Evolutionary conservation across 768 basidiomycete species (phyloP).

Genomic region (Agaricus blazei): DNA sequence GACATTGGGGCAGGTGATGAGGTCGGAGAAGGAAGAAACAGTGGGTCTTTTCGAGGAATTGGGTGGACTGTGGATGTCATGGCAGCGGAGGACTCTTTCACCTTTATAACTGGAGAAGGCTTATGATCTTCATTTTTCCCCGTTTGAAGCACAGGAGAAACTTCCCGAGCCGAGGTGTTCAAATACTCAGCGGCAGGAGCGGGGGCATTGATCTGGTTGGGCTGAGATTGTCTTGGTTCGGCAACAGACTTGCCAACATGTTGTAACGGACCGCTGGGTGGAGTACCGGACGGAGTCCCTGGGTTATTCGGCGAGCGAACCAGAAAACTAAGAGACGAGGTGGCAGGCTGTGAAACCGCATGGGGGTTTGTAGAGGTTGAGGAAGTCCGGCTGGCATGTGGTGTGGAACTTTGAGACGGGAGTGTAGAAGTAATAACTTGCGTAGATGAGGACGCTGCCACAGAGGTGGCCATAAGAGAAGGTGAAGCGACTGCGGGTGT

Average conservation of each 20-base stretch:
- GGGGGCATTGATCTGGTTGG: too few relatives aligned
- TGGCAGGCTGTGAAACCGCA: not conserved
- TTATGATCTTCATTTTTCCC: not conserved
- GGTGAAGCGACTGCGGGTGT: not conserved
- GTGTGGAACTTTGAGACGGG: not conserved
- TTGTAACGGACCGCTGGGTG: not conserved
- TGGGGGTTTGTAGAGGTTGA: not conserved
- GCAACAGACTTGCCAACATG: not conserved
- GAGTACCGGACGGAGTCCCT: not conserved
- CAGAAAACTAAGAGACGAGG: not conserved
- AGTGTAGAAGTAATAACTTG: not conserved
- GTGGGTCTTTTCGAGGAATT: constrained; percentile 25
- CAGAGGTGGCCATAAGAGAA: not conserved
- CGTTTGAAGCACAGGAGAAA: too few relatives aligned
- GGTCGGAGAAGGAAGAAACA: constrained; percentile 46
- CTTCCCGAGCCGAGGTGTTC: too few relatives aligned
- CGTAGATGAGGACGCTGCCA: not conserved
- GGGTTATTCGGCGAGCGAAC: not conserved
- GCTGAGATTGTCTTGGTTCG: too few relatives aligned
- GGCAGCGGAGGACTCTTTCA: not conserved
- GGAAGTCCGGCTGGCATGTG: not conserved
- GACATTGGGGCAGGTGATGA: constrained; percentile 20
- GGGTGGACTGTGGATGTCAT: not conserved
- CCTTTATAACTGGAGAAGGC: not conserved
- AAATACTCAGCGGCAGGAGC: too few relatives aligned